phyloP scores from a whole-genome alignment of 306 rosid species.

The Fragaria vesca region DNA sequence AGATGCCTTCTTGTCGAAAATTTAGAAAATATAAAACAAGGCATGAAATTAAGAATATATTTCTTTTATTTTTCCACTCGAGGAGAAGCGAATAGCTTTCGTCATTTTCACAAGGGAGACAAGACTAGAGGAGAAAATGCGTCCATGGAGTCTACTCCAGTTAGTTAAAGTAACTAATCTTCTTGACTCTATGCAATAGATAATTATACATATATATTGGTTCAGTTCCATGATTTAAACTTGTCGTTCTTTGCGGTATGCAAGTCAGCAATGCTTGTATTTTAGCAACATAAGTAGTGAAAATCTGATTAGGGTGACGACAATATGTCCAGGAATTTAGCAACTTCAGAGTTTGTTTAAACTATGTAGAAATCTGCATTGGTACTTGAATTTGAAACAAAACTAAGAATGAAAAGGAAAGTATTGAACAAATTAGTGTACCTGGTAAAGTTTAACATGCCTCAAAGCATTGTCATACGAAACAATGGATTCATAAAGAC shows the following conservation, averaged over 20 bases:
- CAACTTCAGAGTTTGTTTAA: background rate
- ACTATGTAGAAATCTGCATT: background rate
- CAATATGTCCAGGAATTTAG: constrained; percentile 3
- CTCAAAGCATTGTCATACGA: background rate
- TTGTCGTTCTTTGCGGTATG: background rate
- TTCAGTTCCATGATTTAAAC: background rate
- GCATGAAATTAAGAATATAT: background rate
- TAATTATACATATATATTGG: no score
- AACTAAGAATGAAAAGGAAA: background rate
- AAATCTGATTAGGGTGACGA: background rate
- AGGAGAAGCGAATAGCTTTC: background rate
- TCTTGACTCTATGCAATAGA: background rate
- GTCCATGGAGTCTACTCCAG: background rate
- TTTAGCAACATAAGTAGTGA: background rate
- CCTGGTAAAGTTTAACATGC: no score
- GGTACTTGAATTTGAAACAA: background rate
- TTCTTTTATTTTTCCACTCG: background rate
- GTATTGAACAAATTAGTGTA: background rate
- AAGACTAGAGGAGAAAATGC: background rate
- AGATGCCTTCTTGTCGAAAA: background rate
- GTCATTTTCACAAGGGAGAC: background rate
- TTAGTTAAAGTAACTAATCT: background rate
- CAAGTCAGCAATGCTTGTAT: constrained; percentile 8
- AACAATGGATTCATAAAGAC: no score
- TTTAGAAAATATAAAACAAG: background rate